A percentile compares a stretch with the other conserved stretches of the same genome.
These are phyloP conservation scores for Pneumocystis sp. DNA, from an alignment of 1,139 yeast genomes.

Conservation along the genomic window DNA sequence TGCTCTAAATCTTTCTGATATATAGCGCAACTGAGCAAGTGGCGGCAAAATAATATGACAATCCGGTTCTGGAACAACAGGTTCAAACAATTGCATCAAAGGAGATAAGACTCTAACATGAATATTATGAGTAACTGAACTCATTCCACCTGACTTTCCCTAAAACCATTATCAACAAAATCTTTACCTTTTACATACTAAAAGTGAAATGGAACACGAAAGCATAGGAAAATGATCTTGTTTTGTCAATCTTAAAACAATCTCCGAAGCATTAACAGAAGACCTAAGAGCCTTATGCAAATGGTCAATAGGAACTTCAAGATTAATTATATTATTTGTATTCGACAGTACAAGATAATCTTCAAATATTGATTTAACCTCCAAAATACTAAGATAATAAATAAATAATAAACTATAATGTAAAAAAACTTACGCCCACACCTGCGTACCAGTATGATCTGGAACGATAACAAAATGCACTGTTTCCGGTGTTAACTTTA, in stretches of 20 bases:
- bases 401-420: no score
- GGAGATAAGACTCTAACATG: constrained; percentile 12
- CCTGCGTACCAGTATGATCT: constrained; percentile 9
- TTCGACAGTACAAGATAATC: constrained; percentile 10
- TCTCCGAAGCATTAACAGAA: constrained; percentile 8
- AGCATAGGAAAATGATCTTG: constrained; percentile 11
- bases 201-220: constrained; percentile 3
- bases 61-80: constrained; percentile 19
- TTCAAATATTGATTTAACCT: constrained; percentile 5
- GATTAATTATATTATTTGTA: constrained; percentile 12
- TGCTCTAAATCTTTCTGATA: constrained; percentile 19
- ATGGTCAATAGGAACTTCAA: constrained; percentile 10
- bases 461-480: constrained; percentile 12
- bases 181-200: background rate
- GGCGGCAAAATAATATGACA: constrained; percentile 16
- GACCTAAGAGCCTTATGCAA: constrained; percentile 9
- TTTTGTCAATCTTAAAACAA: constrained; percentile 11
- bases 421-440: constrained; percentile 12
- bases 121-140: constrained; percentile 11
- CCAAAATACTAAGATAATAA: background rate
- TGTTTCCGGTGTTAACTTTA: constrained; percentile 8
- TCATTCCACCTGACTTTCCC: constrained; percentile 10
- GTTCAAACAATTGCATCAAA: constrained; percentile 17
- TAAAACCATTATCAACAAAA: constrained; percentile 5
- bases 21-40: constrained; percentile 15